phyloP scores from a whole-genome alignment of 2,329 filamentous ascomycete species.

The Mycosphaerella arachidis region DNA sequence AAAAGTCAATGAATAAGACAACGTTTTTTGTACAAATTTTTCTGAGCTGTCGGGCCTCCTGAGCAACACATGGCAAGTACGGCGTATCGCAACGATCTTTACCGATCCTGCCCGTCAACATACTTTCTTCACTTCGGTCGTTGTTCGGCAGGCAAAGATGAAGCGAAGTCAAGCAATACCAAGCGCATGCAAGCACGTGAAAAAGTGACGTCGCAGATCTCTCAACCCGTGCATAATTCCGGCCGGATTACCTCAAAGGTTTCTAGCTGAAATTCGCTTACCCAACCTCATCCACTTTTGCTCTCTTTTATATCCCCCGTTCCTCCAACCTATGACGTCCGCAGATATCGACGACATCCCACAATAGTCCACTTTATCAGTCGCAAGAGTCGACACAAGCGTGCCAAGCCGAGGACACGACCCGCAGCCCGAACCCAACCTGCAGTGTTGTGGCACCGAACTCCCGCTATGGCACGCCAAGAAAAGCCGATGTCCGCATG shows the following conservation, averaged over 20 bases:
- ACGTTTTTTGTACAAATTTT: not conserved
- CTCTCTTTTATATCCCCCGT: not conserved
- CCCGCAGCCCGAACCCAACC: not conserved
- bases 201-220: not conserved
- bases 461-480: not conserved
- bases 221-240: not conserved
- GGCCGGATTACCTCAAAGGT: not conserved
- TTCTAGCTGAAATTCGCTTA: not conserved
- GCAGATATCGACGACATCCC: not conserved
- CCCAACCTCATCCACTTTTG: not conserved
- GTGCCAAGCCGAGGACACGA: not conserved
- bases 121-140: not conserved
- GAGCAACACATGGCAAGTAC: not conserved
- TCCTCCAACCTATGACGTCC: not conserved
- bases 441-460: not conserved
- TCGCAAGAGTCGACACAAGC: not conserved
- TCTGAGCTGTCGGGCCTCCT: not conserved
- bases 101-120: not conserved
- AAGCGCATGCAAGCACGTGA: not conserved
- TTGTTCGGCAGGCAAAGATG: not conserved
- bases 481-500: not conserved
- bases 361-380: not conserved
- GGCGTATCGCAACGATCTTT: not conserved
- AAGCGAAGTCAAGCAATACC: not conserved
- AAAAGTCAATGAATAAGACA: not conserved